Base-by-base conservation (phyloP, 176 grass and related monocot genomes). In the Phoenix dactylifera region DNA sequence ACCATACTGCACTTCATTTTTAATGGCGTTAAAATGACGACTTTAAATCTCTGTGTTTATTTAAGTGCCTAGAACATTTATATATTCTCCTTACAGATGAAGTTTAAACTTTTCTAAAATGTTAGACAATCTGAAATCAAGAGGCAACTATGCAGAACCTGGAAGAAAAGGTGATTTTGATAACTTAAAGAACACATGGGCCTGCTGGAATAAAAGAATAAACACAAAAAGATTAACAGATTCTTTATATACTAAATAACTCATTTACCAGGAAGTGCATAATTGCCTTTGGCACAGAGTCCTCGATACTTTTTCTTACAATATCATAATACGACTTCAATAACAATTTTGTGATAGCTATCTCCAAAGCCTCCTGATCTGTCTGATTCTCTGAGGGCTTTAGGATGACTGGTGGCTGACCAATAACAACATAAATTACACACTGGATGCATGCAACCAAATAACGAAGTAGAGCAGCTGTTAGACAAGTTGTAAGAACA, bases 291-390 rank as follows among this genome's bases (percentile, higher is more conserved):
- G 93, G 93, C 20, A 98, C 77, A 3, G 86, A 80, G 62, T 92
- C 93, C 80, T 98, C 93, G 6, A 98, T 68, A 83, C 83, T 98
- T 77, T 98, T 98, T 66, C 87, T 85, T 16, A 92, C 93, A 64
- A 98, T 98, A 80, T 98, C 83, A 78, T 92, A 98, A 74, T 98
- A 98, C 49, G 93, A 98, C 73, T 92, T 91, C 76, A 98, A 76
- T 68, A 98, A 76, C 67, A 98, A 73, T 68, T 98, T 98, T 76
- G 93, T 98, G 16, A 98, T 92, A 50, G 93, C 62, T 69, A 98
- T 92, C 79, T 98, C 93, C 69, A 98, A 79, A 26, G 78, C 76
- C 79, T 98, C 93, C 77, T 86, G 93, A 73, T 98, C 93, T 18
- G 93, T 92, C 50, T 91, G 93, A 60, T 76, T 74, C 54, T 98